Conservation (phyloP, 805 yeast genomes). For the Maudiozyma barnettii region DNA sequence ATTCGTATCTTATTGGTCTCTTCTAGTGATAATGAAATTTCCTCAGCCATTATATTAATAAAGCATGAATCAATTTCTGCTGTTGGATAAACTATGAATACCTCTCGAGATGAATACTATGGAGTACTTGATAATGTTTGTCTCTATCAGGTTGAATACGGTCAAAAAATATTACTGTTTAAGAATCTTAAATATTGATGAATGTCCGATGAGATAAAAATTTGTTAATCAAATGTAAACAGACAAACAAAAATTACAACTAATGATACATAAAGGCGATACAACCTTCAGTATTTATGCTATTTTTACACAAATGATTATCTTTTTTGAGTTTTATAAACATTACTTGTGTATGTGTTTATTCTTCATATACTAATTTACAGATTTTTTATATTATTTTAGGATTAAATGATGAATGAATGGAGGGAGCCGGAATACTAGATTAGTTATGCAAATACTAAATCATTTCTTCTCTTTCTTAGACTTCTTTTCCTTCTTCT, state of each 20-base stretch:
- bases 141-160: too few species aligned
- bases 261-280: too few species aligned
- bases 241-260: too few species aligned
- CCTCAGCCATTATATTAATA: conserved; percentile 13
- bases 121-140: too few species aligned
- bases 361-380: conserved; percentile 13
- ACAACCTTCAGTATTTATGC: too few species aligned
- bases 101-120: not conserved
- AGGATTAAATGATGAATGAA: not conserved
- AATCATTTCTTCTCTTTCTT: conserved; percentile 28
- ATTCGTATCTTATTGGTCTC: conserved; percentile 37
- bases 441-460: not conserved
- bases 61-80: not conserved
- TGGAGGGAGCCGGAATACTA: not conserved
- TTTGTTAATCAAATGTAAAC: too few species aligned
- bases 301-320: too few species aligned
- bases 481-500: conserved; percentile 29
- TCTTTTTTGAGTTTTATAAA: not conserved
- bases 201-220: not conserved
- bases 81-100: not conserved
- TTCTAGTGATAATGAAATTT: conserved; percentile 27
- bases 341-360: not conserved
- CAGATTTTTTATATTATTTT: conserved; percentile 8
- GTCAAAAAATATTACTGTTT: not conserved
- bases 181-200: not conserved